These are phyloP conservation scores for Phaeotremella fagi DNA, from an alignment of 768 basidiomycete genomes.

Conservation along the genomic window DNA sequence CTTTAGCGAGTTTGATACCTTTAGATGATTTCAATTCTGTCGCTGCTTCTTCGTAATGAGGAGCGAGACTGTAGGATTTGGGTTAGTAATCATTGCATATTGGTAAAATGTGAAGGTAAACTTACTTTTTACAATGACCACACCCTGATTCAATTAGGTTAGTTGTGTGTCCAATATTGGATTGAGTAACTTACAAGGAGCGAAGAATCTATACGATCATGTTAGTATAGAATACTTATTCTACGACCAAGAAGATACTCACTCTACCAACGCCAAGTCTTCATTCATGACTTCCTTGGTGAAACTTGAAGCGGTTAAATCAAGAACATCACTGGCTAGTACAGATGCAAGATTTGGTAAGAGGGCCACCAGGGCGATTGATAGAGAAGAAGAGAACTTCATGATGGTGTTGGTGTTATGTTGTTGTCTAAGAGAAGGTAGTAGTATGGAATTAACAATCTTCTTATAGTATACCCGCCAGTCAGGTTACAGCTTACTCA, in stretches of 20 bases:
- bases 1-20: slow-evolving; percentile 86
- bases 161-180: not conserved
- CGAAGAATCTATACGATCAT: slow-evolving; percentile 28
- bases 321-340: slow-evolving; percentile 71
- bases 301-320: slow-evolving; percentile 66
- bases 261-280: slow-evolving; percentile 81
- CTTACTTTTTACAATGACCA: slow-evolving; percentile 79
- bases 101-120: not conserved
- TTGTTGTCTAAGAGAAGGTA: not conserved
- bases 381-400: not conserved
- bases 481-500: too few relatives aligned
- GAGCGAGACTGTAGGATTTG: slow-evolving; percentile 61
- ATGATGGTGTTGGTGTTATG: not conserved
- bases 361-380: slow-evolving; percentile 56
- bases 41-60: slow-evolving; percentile 85
- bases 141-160: slow-evolving; percentile 60
- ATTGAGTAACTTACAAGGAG: slow-evolving; percentile 30
- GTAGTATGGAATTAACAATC: too few relatives aligned
- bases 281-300: slow-evolving; percentile 62
- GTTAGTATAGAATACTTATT: not conserved
- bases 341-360: slow-evolving; percentile 55
- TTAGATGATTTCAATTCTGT: slow-evolving; percentile 78
- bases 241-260: slow-evolving; percentile 54
- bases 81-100: not conserved
- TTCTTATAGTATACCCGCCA: not conserved